Percentiles rank a stretch among this genome's conserved stretches.
phyloP scores from a whole-genome alignment of 768 basidiomycete genomes.

The Pholiota molesta region DNA sequence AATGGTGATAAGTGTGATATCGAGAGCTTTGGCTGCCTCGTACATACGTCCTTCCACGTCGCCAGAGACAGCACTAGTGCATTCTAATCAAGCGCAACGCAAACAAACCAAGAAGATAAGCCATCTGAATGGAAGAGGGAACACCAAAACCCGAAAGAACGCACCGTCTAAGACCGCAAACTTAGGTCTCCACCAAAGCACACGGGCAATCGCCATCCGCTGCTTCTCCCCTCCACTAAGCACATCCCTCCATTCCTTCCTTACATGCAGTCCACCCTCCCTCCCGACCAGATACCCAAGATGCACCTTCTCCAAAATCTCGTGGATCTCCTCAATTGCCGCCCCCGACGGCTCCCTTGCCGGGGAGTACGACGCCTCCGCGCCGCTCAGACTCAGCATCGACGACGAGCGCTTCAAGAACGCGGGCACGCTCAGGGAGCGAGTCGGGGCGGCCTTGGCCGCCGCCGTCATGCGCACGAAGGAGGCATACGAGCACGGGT shows the following conservation, averaged over 20 bases:
- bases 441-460: neutral
- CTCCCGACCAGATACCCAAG: conserved; percentile 82
- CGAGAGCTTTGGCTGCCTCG: conserved; percentile 85
- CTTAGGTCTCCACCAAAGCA: conserved; percentile 85
- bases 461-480: conserved; percentile 37
- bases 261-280: conserved; percentile 87
- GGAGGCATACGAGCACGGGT: conserved; percentile 84
- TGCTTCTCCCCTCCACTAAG: conserved; percentile 98
- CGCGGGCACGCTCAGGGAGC: neutral
- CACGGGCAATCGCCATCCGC: conserved; percentile 92
- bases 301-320: conserved; percentile 81
- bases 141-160: conserved; percentile 20
- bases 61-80: conserved; percentile 93
- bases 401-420: conserved; percentile 13
- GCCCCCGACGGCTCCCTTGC: conserved; percentile 17
- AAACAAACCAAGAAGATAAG: neutral
- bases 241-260: conserved; percentile 97
- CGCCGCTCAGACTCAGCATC: conserved; percentile 7
- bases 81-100: conserved; percentile 66
- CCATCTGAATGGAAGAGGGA: neutral
- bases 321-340: conserved; percentile 70
- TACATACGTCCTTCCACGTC: conserved; percentile 98
- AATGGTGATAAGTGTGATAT: conserved; percentile 92
- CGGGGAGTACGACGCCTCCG: conserved; percentile 8
- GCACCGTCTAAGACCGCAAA: conserved; percentile 87